phyloP scores from a whole-genome alignment of 495 filamentous ascomycete species.

The Xylaria castorea region DNA sequence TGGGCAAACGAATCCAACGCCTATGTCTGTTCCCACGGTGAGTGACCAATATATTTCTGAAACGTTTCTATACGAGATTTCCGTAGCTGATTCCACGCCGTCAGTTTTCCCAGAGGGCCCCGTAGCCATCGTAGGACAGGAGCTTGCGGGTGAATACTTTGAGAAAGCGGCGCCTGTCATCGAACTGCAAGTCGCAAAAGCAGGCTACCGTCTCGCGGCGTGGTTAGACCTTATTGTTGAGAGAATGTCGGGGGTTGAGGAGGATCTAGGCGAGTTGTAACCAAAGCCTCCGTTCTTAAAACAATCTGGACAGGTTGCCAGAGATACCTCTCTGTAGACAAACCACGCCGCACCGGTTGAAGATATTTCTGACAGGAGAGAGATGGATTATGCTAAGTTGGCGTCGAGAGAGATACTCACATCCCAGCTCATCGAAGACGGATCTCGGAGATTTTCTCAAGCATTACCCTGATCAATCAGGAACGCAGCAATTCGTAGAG shows the following conservation, averaged over 20 bases:
- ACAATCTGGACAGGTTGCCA: neutral
- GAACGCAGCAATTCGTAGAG: neutral
- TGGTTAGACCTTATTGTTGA: constrained; percentile 65
- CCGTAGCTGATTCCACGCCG: constrained; percentile 21
- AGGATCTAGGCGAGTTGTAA: constrained; percentile 37
- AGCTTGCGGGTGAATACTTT: constrained; percentile 69
- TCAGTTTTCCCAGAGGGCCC: constrained; percentile 64
- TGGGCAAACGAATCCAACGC: constrained; percentile 70
- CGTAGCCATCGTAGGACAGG: constrained; percentile 59
- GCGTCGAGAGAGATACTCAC: neutral
- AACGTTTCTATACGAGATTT: neutral
- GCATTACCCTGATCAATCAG: neutral
- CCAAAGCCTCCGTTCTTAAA: neutral
- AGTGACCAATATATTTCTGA: constrained; percentile 22
- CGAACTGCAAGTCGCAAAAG: constrained; percentile 76
- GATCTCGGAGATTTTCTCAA: constrained; percentile 6
- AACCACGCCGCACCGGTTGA: neutral
- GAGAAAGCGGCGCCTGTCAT: constrained; percentile 66
- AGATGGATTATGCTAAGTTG: constrained; percentile 9
- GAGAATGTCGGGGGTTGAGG: constrained; percentile 27
- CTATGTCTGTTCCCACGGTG: constrained; percentile 63
- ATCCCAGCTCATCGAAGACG: neutral
- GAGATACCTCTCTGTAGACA: neutral
- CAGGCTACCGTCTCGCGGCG: constrained; percentile 70
- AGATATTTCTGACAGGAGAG: neutral